Evolutionary conservation across 208 protist genomes (phyloP).

Genomic region (Acanthamoeba sp.): DNA sequence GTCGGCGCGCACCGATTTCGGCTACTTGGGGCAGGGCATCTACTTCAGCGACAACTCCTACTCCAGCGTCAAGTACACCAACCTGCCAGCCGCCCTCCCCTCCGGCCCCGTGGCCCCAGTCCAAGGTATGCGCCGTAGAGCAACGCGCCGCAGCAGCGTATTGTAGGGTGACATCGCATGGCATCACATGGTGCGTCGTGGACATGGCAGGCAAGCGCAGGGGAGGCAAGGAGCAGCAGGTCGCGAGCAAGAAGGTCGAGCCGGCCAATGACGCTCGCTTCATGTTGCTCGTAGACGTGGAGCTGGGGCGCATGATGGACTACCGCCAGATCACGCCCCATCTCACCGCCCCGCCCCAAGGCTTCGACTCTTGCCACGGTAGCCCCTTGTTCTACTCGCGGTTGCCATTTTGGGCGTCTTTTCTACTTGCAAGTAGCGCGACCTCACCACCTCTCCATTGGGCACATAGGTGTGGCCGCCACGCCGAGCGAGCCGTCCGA

Average conservation of each 20-base stretch:
- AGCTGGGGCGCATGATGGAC: constrained; percentile 67
- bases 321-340: constrained; percentile 48
- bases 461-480: constrained; percentile 51
- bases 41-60: constrained; percentile 78
- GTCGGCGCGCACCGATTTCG: constrained; percentile 72
- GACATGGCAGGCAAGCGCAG: not conserved
- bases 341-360: constrained; percentile 8
- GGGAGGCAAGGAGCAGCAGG: not conserved
- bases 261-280: not conserved
- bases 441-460: not conserved
- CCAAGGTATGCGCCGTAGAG: not conserved
- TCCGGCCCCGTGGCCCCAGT: not conserved
- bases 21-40: constrained; percentile 80
- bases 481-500: constrained; percentile 27
- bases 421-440: not conserved
- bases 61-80: constrained; percentile 78
- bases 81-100: not conserved
- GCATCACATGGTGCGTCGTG: too few relatives aligned
- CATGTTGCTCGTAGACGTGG: constrained; percentile 67
- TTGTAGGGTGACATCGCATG: too few relatives aligned
- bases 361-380: constrained; percentile 63
- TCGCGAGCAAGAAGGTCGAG: not conserved
- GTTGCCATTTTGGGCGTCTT: not conserved
- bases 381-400: not conserved
- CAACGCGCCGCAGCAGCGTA: too few relatives aligned